Percentiles rank a stretch among this genome's conserved stretches.
Evolutionary conservation across 1,284 basidiomycete genomes (phyloP).

Genomic region (Vanrija sp.): DNA sequence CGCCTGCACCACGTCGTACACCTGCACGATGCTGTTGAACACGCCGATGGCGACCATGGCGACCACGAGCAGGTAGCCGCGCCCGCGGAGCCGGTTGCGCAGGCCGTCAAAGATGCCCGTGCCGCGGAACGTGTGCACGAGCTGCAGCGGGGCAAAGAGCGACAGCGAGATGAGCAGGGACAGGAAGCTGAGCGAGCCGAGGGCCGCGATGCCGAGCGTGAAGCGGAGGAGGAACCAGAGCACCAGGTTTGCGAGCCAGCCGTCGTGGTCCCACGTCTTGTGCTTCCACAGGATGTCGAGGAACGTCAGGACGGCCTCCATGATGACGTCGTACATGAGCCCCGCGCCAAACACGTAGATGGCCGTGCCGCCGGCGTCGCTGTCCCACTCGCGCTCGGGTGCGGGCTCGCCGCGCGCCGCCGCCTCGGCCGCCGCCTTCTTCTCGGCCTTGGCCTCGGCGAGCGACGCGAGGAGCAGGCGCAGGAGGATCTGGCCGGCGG

Average conservation of each 20-base stretch:
- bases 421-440: not conserved
- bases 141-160: constrained; percentile 42
- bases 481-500: constrained; percentile 32
- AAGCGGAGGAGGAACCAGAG: constrained; percentile 40
- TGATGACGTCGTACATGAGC: constrained; percentile 34
- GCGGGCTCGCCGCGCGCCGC: not conserved
- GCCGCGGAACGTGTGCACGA: constrained; percentile 39
- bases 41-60: constrained; percentile 34
- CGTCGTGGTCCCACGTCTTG: constrained; percentile 1
- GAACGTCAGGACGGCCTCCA: constrained; percentile 33
- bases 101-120: constrained; percentile 22
- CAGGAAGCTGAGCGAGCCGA: constrained; percentile 43
- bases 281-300: constrained; percentile 25
- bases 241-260: constrained; percentile 8
- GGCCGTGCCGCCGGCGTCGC: constrained; percentile 22
- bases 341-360: constrained; percentile 27
- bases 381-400: constrained; percentile 1
- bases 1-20: constrained; percentile 25
- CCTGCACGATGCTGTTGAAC: constrained; percentile 32
- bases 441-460: not conserved
- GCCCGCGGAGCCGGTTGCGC: constrained; percentile 4
- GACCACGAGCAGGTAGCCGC: constrained; percentile 22
- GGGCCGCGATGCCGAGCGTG: constrained; percentile 42
- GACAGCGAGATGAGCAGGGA: constrained; percentile 37
- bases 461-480: constrained; percentile 7